Evolutionary conservation across 2,329 filamentous ascomycete genomes (phyloP), one percentile per base, ranked within the genome.

Genomic region (Venturiaceae sp.): DNA sequence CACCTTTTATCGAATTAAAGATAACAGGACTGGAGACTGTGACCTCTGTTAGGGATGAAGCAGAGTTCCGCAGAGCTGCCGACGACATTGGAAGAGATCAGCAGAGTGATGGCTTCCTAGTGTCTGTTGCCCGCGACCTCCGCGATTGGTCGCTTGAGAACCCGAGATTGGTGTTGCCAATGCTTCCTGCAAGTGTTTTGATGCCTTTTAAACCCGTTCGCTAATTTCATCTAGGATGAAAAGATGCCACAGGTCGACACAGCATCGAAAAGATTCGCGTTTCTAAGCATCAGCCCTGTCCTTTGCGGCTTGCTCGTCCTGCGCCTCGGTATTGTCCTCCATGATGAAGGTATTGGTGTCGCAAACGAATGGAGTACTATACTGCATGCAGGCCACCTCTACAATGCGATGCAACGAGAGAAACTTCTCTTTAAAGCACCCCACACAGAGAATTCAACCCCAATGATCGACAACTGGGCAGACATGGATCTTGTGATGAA

Each of bases 251-350:
- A 46, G 13, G 9, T 26, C 4, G 28, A 4, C 9, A 46, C 21
- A 28, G 11, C 16, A 28, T 26, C 21, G 6, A 14, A 11, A n/a
- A 46, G 21, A 23, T 3, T 23, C 6, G 41, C 21, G 23, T 46
- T 46, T 21, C 41, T 46, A 5, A 28, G 21, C 41, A 36, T 30
- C 53, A 55, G 28, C 13, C 53, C 33, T 11, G 13, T 55, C 19
- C 53, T 55, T 13, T 55, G 53, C 26, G 53, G 53, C 32, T 32
- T 55, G n/a, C 33, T 55, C 33, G 19, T 55, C 19, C 34, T 55
- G 5, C 53, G 21, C 19, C 13, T 55, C 33, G 19, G 21, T 13
- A 28, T 55, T 4, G 5, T 32, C 14, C 16, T 55, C 5, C 33
- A 41, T 9, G 53, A 55, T 2, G 23, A 34, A 30, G 34, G 53